Percentiles rank a stretch among this genome's conserved stretches.
phyloP scores from a whole-genome alignment of 768 basidiomycete genomes.

The Tulasnella sp. region DNA sequence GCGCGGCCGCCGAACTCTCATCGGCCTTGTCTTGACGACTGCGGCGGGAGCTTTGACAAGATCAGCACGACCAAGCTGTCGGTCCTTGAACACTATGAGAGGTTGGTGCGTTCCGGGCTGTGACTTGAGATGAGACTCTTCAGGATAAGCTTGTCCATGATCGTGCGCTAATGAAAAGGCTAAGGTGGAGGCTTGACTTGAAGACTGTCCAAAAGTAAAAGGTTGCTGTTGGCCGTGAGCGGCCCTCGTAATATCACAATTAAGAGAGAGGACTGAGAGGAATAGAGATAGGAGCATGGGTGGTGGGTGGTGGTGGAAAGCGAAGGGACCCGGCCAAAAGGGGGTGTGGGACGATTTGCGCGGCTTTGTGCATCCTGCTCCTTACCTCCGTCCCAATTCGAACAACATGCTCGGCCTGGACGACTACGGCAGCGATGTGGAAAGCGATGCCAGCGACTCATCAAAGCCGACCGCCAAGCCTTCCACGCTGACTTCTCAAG shows the following conservation, averaged over 20 bases:
- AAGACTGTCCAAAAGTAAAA: not conserved
- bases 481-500: not conserved
- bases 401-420: slow-evolving; percentile 38
- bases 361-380: not conserved
- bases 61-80: not conserved
- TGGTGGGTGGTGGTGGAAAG: not conserved
- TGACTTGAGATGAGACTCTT: not conserved
- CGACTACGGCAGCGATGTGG: slow-evolving; percentile 41
- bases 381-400: not conserved
- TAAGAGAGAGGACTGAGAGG: slow-evolving; percentile 16
- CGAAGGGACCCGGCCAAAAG: not conserved
- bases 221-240: not conserved
- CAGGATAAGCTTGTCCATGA: slow-evolving; percentile 19
- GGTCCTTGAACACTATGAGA: slow-evolving; percentile 19
- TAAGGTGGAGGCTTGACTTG: not conserved
- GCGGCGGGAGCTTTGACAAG: not conserved
- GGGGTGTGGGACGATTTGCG: slow-evolving; percentile 14
- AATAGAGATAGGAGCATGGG: slow-evolving; percentile 24
- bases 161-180: slow-evolving; percentile 1
- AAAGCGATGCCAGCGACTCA: slow-evolving; percentile 37
- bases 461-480: not conserved
- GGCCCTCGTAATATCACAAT: slow-evolving; percentile 11
- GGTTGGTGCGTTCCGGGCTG: not conserved
- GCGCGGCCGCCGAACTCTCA: slow-evolving; percentile 27
- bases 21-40: slow-evolving; percentile 11